These are phyloP conservation scores for Globisporangium rhizosaccharum DNA, from an alignment of 352 stramenopile species.

Conservation along the genomic window DNA sequence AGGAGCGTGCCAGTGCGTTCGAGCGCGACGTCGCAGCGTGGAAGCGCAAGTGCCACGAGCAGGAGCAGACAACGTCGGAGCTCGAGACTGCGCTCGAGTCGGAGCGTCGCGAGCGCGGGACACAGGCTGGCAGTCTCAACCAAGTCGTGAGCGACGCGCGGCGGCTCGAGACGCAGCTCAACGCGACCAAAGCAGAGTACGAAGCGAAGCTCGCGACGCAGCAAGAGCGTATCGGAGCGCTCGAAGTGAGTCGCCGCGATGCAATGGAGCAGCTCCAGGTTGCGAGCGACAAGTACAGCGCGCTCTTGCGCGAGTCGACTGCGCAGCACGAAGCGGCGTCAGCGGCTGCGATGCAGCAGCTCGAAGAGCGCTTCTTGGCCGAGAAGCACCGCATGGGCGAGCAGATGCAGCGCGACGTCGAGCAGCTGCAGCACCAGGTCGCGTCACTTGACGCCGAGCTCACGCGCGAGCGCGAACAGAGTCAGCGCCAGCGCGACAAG, in stretches of 20 bases:
- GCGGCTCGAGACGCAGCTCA: constrained; percentile 38
- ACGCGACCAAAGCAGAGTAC: constrained; percentile 35
- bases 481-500: constrained; percentile 46
- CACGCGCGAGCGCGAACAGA: constrained; percentile 44
- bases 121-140: constrained; percentile 29
- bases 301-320: constrained; percentile 22
- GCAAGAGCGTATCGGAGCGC: constrained; percentile 29
- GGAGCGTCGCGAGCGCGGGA: constrained; percentile 15
- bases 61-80: constrained; percentile 23
- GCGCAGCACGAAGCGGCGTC: constrained; percentile 35
- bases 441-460: constrained; percentile 34
- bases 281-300: constrained; percentile 25
- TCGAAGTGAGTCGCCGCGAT: constrained; percentile 35
- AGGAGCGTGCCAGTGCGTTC: constrained; percentile 25
- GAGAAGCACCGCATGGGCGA: constrained; percentile 40
- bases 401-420: constrained; percentile 28
- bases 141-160: constrained; percentile 35
- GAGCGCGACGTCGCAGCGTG: constrained; percentile 28
- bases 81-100: constrained; percentile 26
- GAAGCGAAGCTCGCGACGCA: constrained; percentile 42
- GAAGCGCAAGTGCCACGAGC: constrained; percentile 31
- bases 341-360: constrained; percentile 36
- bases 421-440: constrained; percentile 34
- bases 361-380: constrained; percentile 42
- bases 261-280: constrained; percentile 32